Evolutionary conservation across 2,329 filamentous ascomycete species (phyloP).

Genomic region (Bimuria novae-zelandiae): DNA sequence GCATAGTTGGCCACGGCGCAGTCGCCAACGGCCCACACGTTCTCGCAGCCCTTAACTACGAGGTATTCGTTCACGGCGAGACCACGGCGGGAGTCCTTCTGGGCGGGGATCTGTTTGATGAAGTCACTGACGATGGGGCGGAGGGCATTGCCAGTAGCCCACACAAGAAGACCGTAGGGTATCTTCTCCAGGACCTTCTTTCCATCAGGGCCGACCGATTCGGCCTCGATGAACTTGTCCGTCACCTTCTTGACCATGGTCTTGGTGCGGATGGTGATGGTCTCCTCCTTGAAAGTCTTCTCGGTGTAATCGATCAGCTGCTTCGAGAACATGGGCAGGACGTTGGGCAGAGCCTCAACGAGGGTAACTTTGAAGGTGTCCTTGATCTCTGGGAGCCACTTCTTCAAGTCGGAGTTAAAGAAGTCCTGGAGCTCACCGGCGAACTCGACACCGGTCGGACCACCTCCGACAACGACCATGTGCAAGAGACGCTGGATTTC

Average conservation of each 20-base stretch:
- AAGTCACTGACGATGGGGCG: slow-evolving; percentile 89
- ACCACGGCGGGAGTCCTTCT: slow-evolving; percentile 92
- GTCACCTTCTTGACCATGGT: slow-evolving; percentile 99
- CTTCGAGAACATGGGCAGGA: slow-evolving; percentile 98
- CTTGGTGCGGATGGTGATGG: slow-evolving; percentile 96
- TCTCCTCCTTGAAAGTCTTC: slow-evolving; percentile 98
- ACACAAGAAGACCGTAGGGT: slow-evolving; percentile 94
- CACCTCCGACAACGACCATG: slow-evolving; percentile 88
- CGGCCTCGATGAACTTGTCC: slow-evolving; percentile 89
- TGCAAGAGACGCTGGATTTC: slow-evolving; percentile 94
- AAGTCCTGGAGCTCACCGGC: slow-evolving; percentile 98
- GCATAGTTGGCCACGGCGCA: slow-evolving; percentile 98
- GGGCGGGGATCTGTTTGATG: slow-evolving; percentile 87
- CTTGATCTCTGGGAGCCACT: slow-evolving; percentile 94
- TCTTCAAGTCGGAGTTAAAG: slow-evolving; percentile 97
- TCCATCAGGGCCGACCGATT: slow-evolving; percentile 79
- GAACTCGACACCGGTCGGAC: slow-evolving; percentile 96
- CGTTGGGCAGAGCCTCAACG: slow-evolving; percentile 94
- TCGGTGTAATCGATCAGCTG: slow-evolving; percentile 99
- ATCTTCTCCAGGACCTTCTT: slow-evolving; percentile 80
- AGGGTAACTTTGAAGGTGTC: slow-evolving; percentile 96
- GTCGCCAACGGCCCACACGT: slow-evolving; percentile 97
- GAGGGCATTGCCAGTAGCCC: slow-evolving; percentile 96
- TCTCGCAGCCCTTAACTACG: slow-evolving; percentile 93
- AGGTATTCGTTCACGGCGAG: slow-evolving; percentile 98